Evolutionary conservation across 257 asterid species (phyloP).

Genomic region (Cordia subcordata): DNA sequence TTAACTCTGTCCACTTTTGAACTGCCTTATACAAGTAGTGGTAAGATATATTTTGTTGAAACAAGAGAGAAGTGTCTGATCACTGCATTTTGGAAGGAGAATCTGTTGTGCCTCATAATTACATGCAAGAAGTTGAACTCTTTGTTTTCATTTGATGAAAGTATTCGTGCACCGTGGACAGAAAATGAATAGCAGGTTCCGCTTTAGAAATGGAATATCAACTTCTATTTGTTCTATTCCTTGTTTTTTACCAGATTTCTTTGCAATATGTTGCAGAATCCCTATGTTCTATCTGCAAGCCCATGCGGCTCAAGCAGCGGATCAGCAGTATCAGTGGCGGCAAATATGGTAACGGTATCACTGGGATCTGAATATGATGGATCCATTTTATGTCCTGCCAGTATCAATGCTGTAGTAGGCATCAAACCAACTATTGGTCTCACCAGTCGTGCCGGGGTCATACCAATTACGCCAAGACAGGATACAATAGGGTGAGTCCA

Average conservation of each 20-base stretch:
- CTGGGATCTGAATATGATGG: conserved; percentile 63
- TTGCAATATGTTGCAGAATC: conserved; percentile 41
- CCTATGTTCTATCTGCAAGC: conserved; percentile 35
- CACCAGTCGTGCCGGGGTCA: conserved; percentile 63
- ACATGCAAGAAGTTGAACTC: no score
- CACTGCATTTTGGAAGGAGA: no score
- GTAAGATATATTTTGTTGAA: no score
- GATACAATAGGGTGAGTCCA: conserved; percentile 51
- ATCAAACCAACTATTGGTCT: conserved; percentile 72
- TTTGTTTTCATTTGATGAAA: neutral
- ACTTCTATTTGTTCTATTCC: no score
- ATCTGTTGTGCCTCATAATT: no score
- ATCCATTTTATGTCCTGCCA: conserved; percentile 63
- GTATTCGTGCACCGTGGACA: neutral
- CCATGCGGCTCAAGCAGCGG: conserved; percentile 80
- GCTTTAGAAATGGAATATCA: no score
- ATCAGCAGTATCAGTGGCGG: conserved; percentile 66
- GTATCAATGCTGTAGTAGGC: conserved; percentile 57
- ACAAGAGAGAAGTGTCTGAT: no score
- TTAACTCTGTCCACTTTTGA: no score
- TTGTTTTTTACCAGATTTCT: no score
- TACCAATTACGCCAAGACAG: conserved; percentile 59
- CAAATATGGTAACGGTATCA: conserved; percentile 56
- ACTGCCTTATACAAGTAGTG: no score
- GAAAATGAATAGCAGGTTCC: neutral